These are phyloP conservation scores for Barnettozyma californica DNA, from an alignment of 805 yeast species.

Conservation along the genomic window DNA sequence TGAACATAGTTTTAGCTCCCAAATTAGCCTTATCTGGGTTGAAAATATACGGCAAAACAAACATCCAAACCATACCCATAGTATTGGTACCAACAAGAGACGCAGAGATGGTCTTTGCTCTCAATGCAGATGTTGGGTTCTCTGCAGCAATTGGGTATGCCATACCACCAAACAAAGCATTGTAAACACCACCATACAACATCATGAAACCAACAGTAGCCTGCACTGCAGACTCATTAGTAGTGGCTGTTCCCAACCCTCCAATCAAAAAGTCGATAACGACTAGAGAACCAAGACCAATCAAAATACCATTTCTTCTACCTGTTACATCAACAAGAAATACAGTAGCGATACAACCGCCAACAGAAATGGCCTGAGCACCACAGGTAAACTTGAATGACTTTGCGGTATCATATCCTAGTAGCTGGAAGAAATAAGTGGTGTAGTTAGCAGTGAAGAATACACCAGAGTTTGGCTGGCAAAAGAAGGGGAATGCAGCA, in stretches of 20 bases:
- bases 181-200: slow-evolving; percentile 29
- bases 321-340: slow-evolving; percentile 25
- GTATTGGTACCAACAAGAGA: slow-evolving; percentile 25
- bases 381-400: slow-evolving; percentile 34
- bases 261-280: slow-evolving; percentile 23
- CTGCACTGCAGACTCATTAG: slow-evolving; percentile 4
- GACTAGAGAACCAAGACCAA: slow-evolving; percentile 24
- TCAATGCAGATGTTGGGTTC: slow-evolving; percentile 32
- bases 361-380: slow-evolving; percentile 27
- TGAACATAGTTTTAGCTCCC: slow-evolving; percentile 39
- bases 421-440: slow-evolving; percentile 42
- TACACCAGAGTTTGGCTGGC: slow-evolving; percentile 40
- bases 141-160: slow-evolving; percentile 33
- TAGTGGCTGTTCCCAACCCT: slow-evolving; percentile 18
- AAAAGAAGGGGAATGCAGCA: slow-evolving; percentile 31
- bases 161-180: slow-evolving; percentile 33
- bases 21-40: slow-evolving; percentile 36
- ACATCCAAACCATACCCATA: slow-evolving; percentile 29
- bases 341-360: slow-evolving; percentile 27
- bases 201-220: slow-evolving; percentile 26
- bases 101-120: slow-evolving; percentile 34
- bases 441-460: slow-evolving; percentile 38
- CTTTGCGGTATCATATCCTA: slow-evolving; percentile 37
- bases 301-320: slow-evolving; percentile 24
- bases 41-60: slow-evolving; percentile 39